Base-by-base conservation (phyloP, 768 basidiomycete species). In the Auricularia heimuer region DNA sequence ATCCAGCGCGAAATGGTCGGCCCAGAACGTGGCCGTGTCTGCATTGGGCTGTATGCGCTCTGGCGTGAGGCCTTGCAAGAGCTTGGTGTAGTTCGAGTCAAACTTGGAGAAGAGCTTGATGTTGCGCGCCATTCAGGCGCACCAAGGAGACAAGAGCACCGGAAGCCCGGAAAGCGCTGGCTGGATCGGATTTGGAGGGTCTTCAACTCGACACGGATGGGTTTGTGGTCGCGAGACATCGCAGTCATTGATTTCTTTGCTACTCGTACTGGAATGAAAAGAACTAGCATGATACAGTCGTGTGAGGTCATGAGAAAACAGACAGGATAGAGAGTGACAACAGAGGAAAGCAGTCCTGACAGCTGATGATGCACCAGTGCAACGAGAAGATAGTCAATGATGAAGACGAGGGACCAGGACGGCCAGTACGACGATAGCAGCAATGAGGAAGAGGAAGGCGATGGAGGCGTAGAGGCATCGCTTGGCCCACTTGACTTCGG, bases 1-100 rank as follows among this genome's bases (percentile, higher is more conserved):
- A 1, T 83, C 80, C 54, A 87, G 75, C 35, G 77, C 72, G 35
- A 88, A 77, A 7, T 86, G 72, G 64, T 79, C 77, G 3, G 78
- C 73, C 79, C 82, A 89, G 73, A 87, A 84, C 61, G 76, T 76
- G 3, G 75, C 72, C 7, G 75, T 70, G 62, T 80, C 74, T 34
- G 80, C 78, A 56, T 77, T 77, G 4, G 83, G 80, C 39, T 73
- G 72, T 61, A 85, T 80, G 60, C 80, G 74, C 36, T 72, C 70
- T 10, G 82, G 78, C 29, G 77, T 70, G 35, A 77, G 69, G 12
- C 85, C 82, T 72, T 84, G 56, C 18, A 60, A 12, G 29, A 60
- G 56, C 29, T 60, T 60, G 29, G 56, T 60, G 56, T 29, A 60
- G 34, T 60, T 29, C 7, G 29, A 6, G 29, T 29, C 24, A 24